These are phyloP conservation scores for Brassica rapa DNA, from an alignment of 345 rosid genomes.

Conservation along the genomic window DNA sequence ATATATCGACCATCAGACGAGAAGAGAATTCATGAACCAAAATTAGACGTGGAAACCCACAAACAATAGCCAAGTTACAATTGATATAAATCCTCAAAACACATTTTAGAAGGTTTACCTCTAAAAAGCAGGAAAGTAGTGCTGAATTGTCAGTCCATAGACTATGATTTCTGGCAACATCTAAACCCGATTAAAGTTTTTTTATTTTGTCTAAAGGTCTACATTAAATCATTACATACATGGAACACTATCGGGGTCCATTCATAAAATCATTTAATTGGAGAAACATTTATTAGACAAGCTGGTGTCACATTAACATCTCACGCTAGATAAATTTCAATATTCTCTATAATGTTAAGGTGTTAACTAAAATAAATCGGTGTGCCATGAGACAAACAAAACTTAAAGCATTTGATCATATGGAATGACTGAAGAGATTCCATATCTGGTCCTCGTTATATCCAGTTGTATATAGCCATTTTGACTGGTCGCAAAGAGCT, in stretches of 20 bases:
- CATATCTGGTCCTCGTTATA: background rate
- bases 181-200: background rate
- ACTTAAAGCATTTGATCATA: background rate
- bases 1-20: background rate
- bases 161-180: background rate
- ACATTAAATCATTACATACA: conserved; percentile 25
- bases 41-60: background rate
- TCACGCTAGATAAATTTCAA: background rate
- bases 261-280: conserved; percentile 15
- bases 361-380: background rate
- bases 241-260: conserved; percentile 27
- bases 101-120: background rate
- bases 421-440: background rate
- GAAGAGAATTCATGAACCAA: background rate
- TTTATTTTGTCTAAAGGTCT: background rate
- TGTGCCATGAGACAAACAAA: background rate
- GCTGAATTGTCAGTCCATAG: background rate
- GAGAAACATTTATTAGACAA: background rate
- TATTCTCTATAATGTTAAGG: background rate
- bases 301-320: conserved; percentile 31
- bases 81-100: background rate
- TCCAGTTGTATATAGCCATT: background rate
- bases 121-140: background rate
- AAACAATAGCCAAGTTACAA: background rate
- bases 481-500: background rate